Evolutionary conservation across 2,329 filamentous ascomycete genomes (phyloP).

Genomic region (Neonectria ditissima): DNA sequence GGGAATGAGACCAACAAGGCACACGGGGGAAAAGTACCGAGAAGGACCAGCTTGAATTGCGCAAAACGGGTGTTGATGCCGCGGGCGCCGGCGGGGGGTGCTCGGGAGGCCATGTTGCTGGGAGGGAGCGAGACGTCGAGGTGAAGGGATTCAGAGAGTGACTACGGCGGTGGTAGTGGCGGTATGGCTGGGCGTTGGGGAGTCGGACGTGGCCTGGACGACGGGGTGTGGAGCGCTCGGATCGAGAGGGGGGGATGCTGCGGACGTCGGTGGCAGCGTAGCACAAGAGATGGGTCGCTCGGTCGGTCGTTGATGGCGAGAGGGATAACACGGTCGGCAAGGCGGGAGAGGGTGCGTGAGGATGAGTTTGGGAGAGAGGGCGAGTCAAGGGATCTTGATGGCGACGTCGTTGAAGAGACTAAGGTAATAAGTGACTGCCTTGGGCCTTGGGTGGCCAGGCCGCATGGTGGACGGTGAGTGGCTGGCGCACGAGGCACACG

Average conservation of each 20-base stretch:
- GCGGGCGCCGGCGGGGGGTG: slow-evolving; percentile 70
- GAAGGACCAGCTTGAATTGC: slow-evolving; percentile 97
- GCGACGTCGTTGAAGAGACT: slow-evolving; percentile 30
- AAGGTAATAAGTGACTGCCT: slow-evolving; percentile 31
- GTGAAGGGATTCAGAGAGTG: slow-evolving; percentile 32
- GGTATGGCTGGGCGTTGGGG: slow-evolving; percentile 42
- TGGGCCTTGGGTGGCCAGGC: slow-evolving; percentile 32
- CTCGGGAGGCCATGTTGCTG: slow-evolving; percentile 83
- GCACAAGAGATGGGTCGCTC: neutral
- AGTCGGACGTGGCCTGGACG: slow-evolving; percentile 44
- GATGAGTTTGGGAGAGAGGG: slow-evolving; percentile 21
- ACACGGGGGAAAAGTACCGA: slow-evolving; percentile 70
- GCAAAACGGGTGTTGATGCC: slow-evolving; percentile 87
- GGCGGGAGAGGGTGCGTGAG: slow-evolving; percentile 11
- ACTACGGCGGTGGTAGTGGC: slow-evolving; percentile 37
- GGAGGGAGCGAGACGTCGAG: slow-evolving; percentile 43
- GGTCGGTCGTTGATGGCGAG: slow-evolving; percentile 9
- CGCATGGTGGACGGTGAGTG: slow-evolving; percentile 32
- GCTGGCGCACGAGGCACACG: slow-evolving; percentile 41
- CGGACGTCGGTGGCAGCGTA: slow-evolving; percentile 5
- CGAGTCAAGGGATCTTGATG: slow-evolving; percentile 28
- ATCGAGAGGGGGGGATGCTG: slow-evolving; percentile 24
- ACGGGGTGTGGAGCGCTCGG: slow-evolving; percentile 37
- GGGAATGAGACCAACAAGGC: slow-evolving; percentile 18
- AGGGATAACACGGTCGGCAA: slow-evolving; percentile 10